Evolutionary conservation across 495 filamentous ascomycete genomes (phyloP), one percentile per base, ranked within the genome.

Genomic region (Aspergillus bridgeri): DNA sequence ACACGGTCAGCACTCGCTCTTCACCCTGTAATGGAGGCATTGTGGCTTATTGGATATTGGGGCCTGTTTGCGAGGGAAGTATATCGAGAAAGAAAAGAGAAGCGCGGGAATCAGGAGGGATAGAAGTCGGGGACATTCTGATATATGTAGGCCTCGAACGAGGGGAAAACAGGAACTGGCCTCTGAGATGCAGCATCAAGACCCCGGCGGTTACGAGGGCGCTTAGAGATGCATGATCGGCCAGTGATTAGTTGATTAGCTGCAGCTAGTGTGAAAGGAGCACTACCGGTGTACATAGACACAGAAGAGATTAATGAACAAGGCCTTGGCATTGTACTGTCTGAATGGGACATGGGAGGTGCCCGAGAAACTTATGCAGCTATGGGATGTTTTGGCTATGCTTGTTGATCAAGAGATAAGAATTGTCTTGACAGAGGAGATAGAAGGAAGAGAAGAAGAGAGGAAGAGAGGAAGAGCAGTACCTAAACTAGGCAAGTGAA

Each of bases 11-110:
- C 56, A 91, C 75, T 56, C 85, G 81, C 65, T 91, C 89, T 75
- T 95, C 91, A 62, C 89, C 90, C 45, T 85, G 83, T 61, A 82
- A 79, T 60, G 81, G 83, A 68, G 91, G 89, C 91, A 96, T 96
- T 54, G 27, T 71, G 64, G 57, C 42, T 43, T 51, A 43, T 62
- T 56, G 49, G 50, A 57, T 44, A 58, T n/a, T 13, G 42, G 51
- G n/a, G 8, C 20, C 45, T 15, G 54, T 24, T 23, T 52, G 43
- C 21, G 25, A 33, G 17, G 25, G 25, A 38, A 51, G 24, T 22
- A 59, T 24, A 44, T 23, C 23, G 48, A 55, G 21, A 19, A 48
- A 55, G 21, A 19, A 48, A 54, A 47, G 43, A 4, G 47, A 43
- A 46, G 25, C 24, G 9, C 33, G 33, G 50, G 48, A 22, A 47